phyloP scores from a whole-genome alignment of 805 yeast species.

The Dipodascus albidus region DNA sequence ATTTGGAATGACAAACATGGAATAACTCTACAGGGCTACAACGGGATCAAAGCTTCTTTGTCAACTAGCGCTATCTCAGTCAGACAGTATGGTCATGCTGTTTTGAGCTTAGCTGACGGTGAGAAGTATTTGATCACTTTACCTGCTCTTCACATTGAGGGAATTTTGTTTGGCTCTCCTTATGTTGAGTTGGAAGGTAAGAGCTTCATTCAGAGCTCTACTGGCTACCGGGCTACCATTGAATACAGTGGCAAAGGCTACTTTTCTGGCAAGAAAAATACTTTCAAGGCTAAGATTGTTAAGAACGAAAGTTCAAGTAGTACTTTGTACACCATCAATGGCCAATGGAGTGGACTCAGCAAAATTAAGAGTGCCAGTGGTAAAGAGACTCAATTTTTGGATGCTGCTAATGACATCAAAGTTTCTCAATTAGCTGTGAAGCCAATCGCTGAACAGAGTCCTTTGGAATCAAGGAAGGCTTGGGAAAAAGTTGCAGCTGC shows the following conservation, averaged over 20 bases:
- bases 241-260: conserved; percentile 91
- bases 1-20: conserved; percentile 62
- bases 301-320: conserved; percentile 42
- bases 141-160: conserved; percentile 93
- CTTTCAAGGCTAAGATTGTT: conserved; percentile 76
- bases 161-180: conserved; percentile 81
- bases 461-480: conserved; percentile 75
- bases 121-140: conserved; percentile 68
- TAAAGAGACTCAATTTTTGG: conserved; percentile 22
- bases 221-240: conserved; percentile 60
- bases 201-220: conserved; percentile 71
- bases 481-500: conserved; percentile 90
- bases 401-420: conserved; percentile 25
- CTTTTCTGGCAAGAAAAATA: conserved; percentile 88
- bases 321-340: conserved; percentile 68
- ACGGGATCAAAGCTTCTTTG: conserved; percentile 77
- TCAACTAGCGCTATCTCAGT: conserved; percentile 68
- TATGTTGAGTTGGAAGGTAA: conserved; percentile 89
- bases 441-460: conserved; percentile 71
- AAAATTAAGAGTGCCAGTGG: conserved; percentile 48
- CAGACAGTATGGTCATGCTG: conserved; percentile 86
- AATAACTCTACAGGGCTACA: conserved; percentile 74
- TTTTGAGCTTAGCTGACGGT: conserved; percentile 39
- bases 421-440: conserved; percentile 59
- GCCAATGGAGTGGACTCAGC: conserved; percentile 87